Conservation (phyloP, 176 grass and related monocot species). For the Bonia amplexicaulis region DNA sequence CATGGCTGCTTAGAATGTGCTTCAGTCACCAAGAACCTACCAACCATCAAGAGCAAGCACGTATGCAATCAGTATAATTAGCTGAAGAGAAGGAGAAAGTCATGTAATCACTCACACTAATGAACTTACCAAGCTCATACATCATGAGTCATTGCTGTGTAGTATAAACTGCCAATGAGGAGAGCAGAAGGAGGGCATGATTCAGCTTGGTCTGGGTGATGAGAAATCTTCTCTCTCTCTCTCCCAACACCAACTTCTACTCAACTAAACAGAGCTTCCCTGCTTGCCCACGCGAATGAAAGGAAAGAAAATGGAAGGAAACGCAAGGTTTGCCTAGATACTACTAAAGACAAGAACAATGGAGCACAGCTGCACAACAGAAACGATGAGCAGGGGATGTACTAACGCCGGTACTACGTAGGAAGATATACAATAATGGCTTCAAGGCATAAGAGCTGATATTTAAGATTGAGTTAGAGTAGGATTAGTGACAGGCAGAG, state of each 20-base stretch:
- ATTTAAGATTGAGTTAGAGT: constrained; percentile 2
- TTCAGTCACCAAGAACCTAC: constrained; percentile 33
- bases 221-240: neutral
- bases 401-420: neutral
- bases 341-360: neutral
- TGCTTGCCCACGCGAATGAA: neutral
- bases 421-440: neutral
- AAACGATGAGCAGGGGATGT: constrained; percentile 4
- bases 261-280: neutral
- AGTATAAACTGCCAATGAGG: neutral
- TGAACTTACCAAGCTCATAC: neutral
- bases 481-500: neutral
- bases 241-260: neutral
- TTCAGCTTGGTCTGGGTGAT: neutral
- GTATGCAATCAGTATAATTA: neutral
- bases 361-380: neutral
- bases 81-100: neutral
- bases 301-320: neutral
- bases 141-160: neutral
- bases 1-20: neutral
- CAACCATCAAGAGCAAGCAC: neutral
- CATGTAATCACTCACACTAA: neutral
- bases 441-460: neutral
- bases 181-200: neutral
- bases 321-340: neutral